Conservation (phyloP, 2,329 filamentous ascomycete genomes). For the Tricladium varicosporioides region DNA sequence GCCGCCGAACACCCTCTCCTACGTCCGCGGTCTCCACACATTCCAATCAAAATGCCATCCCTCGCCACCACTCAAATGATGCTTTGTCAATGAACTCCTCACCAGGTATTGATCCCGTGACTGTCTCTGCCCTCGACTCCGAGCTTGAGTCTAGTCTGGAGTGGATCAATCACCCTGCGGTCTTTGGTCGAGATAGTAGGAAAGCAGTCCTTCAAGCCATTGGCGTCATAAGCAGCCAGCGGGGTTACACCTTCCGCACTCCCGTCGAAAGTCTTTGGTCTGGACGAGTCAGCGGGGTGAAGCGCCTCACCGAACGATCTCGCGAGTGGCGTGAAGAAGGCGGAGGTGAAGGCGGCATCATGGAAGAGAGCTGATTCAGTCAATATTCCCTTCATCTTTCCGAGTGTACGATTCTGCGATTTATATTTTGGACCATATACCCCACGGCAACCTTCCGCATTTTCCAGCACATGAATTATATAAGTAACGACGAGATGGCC, state of each 20-base stretch:
- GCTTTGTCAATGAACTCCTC: constrained; percentile 47
- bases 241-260: constrained; percentile 90
- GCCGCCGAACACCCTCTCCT: constrained; percentile 42
- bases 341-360: constrained; percentile 33
- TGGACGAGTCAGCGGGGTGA: constrained; percentile 74
- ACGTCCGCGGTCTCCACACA: constrained; percentile 37
- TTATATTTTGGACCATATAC: not conserved
- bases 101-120: constrained; percentile 78
- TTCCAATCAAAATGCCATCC: constrained; percentile 40
- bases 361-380: constrained; percentile 30
- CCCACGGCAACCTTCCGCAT: not conserved
- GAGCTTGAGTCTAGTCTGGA: constrained; percentile 89
- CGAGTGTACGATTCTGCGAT: not conserved
- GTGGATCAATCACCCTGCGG: constrained; percentile 96
- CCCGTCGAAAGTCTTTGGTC: constrained; percentile 90
- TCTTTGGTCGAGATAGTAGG: constrained; percentile 89
- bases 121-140: constrained; percentile 82
- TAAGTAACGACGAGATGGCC: constrained; percentile 8
- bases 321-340: constrained; percentile 89
- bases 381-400: not conserved
- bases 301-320: constrained; percentile 76
- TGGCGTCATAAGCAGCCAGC: constrained; percentile 91
- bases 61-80: constrained; percentile 52
- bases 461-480: not conserved
- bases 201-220: constrained; percentile 97